Evolutionary conservation across 768 basidiomycete genomes (phyloP), one percentile per base, ranked within the genome.

Genomic region (Sporobolomyces phaffii): DNA sequence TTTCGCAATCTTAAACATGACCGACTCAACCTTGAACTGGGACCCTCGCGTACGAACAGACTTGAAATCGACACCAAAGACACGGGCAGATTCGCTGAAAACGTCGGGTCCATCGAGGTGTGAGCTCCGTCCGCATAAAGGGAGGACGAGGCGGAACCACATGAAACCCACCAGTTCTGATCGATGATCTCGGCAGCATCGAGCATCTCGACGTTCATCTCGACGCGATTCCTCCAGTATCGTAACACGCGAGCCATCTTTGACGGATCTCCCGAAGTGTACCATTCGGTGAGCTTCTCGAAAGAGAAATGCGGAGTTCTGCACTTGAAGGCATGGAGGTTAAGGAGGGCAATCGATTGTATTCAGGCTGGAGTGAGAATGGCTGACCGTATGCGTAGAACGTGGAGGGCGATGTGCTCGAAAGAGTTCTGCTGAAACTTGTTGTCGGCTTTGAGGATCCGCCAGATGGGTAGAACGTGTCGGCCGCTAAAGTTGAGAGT

Each of bases 11-110:
- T 93, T 86, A 77, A 96, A 93, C 87, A 99, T 87, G 80, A 99
- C 94, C 0, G 92, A 92, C 79, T 99, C 96, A 31, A 98, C 96
- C 79, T 98, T 99, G 81, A 91, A 98, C 74, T 99, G 96, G 1
- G 92, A 96, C 0, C 96, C 96, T 36, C 96, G 85, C 66, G 85
- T 91, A 69, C 96, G 84, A 36, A 97, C 93, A 5, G 92, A 96
- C 75, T 87, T 90, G 76, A 97, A 98, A 78, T 99, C 96, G 48
- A 99, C 87, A 1, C 96, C 94, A 71, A 96, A 98, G 9, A 98
- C 90, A 14, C 96, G 86, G 44, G 96, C 93, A 74, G 97, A 97
- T 77, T 99, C 96, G 18, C 94, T 98, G 74, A 7, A 18, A 26
- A 22, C 29, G 10, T 38, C 38, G 38, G 10, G 38, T 38, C 20